These are phyloP conservation scores for Kodamaea lidongshanica DNA, from an alignment of 805 yeast genomes.

Conservation along the genomic window DNA sequence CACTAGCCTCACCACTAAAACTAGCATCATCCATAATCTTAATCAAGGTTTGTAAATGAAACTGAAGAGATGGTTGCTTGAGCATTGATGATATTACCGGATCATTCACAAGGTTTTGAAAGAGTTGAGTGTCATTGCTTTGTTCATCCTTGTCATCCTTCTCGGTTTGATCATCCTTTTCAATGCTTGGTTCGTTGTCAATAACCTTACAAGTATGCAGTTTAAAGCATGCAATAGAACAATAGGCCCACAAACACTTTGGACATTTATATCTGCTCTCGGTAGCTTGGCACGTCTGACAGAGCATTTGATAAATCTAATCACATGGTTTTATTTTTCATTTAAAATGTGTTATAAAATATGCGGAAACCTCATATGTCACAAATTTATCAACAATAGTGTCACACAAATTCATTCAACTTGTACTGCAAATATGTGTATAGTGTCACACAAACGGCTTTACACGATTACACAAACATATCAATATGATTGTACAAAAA, in stretches of 20 bases:
- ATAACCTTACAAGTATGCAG: constrained; percentile 23
- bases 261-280: constrained; percentile 55
- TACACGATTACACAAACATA: too few relatives aligned
- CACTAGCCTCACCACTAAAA: constrained; percentile 43
- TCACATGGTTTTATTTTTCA: too few relatives aligned
- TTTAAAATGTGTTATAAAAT: too few relatives aligned
- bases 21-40: constrained; percentile 43
- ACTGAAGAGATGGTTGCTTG: constrained; percentile 46
- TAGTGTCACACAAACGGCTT: too few relatives aligned
- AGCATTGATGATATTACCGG: constrained; percentile 41
- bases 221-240: constrained; percentile 61
- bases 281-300: constrained; percentile 32
- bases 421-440: too few relatives aligned
- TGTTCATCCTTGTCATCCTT: neutral
- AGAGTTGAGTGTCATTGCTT: constrained; percentile 5
- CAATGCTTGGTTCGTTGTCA: neutral
- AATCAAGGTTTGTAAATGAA: constrained; percentile 47
- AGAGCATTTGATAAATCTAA: too few relatives aligned
- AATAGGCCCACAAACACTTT: constrained; percentile 40
- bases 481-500: too few relatives aligned
- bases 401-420: too few relatives aligned
- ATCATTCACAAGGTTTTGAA: constrained; percentile 33
- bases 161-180: constrained; percentile 1
- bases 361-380: too few relatives aligned
- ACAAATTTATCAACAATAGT: too few relatives aligned